Evolutionary conservation across 2,329 filamentous ascomycete genomes (phyloP), one percentile per base, ranked within the genome.

Genomic region (Pestalotiopsis sp.): DNA sequence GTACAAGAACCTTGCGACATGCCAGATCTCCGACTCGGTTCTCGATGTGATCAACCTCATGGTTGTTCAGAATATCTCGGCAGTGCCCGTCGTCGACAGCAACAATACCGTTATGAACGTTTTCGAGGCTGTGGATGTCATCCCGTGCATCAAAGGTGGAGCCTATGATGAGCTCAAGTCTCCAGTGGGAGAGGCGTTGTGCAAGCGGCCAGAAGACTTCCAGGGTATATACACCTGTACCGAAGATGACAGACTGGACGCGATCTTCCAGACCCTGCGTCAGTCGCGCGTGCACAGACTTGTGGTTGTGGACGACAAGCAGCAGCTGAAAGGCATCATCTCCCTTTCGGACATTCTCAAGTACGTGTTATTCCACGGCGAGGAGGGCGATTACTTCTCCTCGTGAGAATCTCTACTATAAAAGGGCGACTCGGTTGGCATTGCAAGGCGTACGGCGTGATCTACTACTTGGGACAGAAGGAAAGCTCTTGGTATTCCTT

Each of bases 81-180:
- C 94, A 76, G 92, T 99, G 45, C 96, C 96, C 11, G 96, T 99
- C 68, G 84, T 99, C 67, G 96, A 98, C 76, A 87, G 88, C 63
- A 89, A 94, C 49, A 85, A 87, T 75, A 84, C 89, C 80, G 90
- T 99, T 0, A 89, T 98, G 72, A 99, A 99, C 77, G 94, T 98
- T 12, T 99, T 99, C 76, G 97, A 99, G 82, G 94, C 96, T 1
- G 95, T 99, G 65, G 96, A 99, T 81, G 95, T 99, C 70, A 97
- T 99, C 74, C 92, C 95, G 0, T 91, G 97, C 75, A 97, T 99
- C 82, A 97, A 97, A 81, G 94, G 94, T 25, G 94, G 95, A 23
- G 90, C 90, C 45, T 98, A 98, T 77, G 96, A 98, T 72, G 95
- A 98, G 73, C 85, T 99, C 68, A 91, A 92, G 69, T 89, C 94